Base-by-base conservation (phyloP, 2,329 filamentous ascomycete genomes). In the Parascedosporium putredinis region DNA sequence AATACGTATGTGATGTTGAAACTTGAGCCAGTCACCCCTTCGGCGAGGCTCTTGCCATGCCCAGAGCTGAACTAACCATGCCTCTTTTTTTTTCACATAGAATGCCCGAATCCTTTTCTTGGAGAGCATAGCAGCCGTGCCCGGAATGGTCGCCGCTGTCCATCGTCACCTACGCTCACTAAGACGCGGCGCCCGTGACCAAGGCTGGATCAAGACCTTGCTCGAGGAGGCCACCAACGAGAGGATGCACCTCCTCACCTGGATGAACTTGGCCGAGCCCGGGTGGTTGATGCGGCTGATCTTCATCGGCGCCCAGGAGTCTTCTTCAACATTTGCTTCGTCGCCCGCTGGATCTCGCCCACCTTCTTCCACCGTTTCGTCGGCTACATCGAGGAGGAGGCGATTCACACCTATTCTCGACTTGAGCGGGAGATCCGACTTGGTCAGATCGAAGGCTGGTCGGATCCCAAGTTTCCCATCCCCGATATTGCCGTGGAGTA, bases 81-180 rank as follows among this genome's bases (percentile, higher is more conserved):
- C n/a, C n/a, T n/a, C n/a, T n/a, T n/a, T n/a, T n/a, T n/a, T n/a
- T n/a, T 20, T 29, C 43, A 12, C 20, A 18, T 47, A 73, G 73
- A 74, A 96, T 58, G 79, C 86, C 45, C 79, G 91, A 5, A 91
- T 95, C 61, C 78, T 98, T 57, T 98, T 98, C 66, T 76, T 98
- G 29, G 93, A 98, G 66, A 90, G 84, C 45, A 88, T 98, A 34
- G 93, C 93, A 10, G 93, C 89, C 29, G 93, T 97, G 0, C 93
- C 93, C 0, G 93, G 93, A 6, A 97, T 97, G 88, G 91, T 97
- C 0, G 93, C 85, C 0, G 93, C 89, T 20, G 96, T 95, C 86
- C 73, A 97, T 14, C 76, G 93, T 29, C 93, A 98, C 67, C 74
- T 97, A 33, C 81, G 85, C 62, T 90, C 84, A 56, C 76, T 97